Conservation (phyloP, 2,329 filamentous ascomycete genomes). For the Neopestalotiopsis clavispora region DNA sequence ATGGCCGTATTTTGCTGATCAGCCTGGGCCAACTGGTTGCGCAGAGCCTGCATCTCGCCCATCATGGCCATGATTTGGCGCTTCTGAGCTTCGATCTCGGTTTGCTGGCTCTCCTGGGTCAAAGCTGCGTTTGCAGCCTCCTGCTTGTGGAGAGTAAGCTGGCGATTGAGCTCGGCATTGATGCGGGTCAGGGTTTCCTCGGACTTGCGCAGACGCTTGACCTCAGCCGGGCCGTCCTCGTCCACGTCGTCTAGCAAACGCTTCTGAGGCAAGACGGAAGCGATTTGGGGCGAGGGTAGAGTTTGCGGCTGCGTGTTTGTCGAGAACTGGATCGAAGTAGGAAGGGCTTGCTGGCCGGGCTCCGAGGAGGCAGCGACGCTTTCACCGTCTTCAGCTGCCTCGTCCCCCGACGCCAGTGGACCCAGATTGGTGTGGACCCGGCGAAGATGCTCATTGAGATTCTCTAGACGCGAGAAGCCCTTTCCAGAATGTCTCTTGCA, state of each 20-base stretch:
- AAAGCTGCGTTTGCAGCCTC: conserved; percentile 22
- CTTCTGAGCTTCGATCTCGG: conserved; percentile 18
- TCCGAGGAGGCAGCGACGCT: conserved; percentile 31
- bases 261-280: conserved; percentile 44
- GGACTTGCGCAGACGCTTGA: conserved; percentile 70
- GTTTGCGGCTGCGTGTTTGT: not conserved
- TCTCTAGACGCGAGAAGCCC: conserved; percentile 92
- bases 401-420: conserved; percentile 33
- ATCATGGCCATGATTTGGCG: conserved; percentile 46
- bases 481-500: conserved; percentile 90
- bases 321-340: not conserved
- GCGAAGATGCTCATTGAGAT: conserved; percentile 89
- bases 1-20: not conserved
- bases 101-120: conserved; percentile 2
- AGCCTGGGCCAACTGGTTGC: conserved; percentile 24
- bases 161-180: conserved; percentile 22
- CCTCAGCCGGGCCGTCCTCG: conserved; percentile 59
- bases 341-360: not conserved
- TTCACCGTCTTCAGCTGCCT: conserved; percentile 44
- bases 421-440: conserved; percentile 73
- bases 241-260: conserved; percentile 52
- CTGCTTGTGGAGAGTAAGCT: conserved; percentile 54
- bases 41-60: conserved; percentile 52
- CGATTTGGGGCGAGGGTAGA: conserved; percentile 19
- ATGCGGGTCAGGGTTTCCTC: conserved; percentile 60